Evolutionary conservation across 2,329 filamentous ascomycete species (phyloP).

Genomic region (Chaetomium globosum): DNA sequence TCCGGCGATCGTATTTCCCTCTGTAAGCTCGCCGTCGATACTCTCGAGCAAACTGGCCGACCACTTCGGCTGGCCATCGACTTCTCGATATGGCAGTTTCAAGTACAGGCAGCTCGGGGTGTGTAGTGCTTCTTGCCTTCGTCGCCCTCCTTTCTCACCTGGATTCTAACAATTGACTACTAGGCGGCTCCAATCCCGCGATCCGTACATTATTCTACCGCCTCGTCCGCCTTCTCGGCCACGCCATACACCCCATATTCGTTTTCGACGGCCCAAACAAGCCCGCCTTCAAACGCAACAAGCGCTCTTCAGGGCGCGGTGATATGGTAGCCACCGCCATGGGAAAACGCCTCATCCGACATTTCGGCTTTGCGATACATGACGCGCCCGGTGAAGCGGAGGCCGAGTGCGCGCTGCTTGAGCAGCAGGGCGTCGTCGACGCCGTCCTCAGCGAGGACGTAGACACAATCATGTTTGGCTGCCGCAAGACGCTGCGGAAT

Average conservation of each 20-base stretch:
- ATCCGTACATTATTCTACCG: conserved; percentile 92
- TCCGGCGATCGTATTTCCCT: conserved; percentile 77
- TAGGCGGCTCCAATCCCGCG: conserved; percentile 84
- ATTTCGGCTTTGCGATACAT: conserved; percentile 84
- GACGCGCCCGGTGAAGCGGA: conserved; percentile 93
- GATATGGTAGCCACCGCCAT: conserved; percentile 70
- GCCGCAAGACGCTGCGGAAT: conserved; percentile 73
- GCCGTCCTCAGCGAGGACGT: conserved; percentile 95
- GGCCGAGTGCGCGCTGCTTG: conserved; percentile 88
- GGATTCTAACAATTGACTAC: not conserved
- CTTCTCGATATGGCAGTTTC: conserved; percentile 96
- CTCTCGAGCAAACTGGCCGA: conserved; percentile 68
- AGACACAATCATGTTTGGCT: conserved; percentile 97
- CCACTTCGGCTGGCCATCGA: conserved; percentile 89
- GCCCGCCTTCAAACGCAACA: conserved; percentile 82
- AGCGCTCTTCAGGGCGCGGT: conserved; percentile 66
- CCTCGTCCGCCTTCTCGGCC: conserved; percentile 60
- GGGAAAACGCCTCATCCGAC: conserved; percentile 78
- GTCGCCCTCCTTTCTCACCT: not conserved
- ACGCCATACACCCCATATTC: conserved; percentile 56
- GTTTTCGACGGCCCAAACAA: conserved; percentile 56
- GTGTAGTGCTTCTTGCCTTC: conserved; percentile 21
- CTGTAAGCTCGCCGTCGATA: conserved; percentile 77
- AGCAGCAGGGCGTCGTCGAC: conserved; percentile 81
- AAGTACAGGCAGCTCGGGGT: conserved; percentile 80